Evolutionary conservation across 2,329 filamentous ascomycete genomes (phyloP).

Genomic region (Pseudogymnoascus sp.): DNA sequence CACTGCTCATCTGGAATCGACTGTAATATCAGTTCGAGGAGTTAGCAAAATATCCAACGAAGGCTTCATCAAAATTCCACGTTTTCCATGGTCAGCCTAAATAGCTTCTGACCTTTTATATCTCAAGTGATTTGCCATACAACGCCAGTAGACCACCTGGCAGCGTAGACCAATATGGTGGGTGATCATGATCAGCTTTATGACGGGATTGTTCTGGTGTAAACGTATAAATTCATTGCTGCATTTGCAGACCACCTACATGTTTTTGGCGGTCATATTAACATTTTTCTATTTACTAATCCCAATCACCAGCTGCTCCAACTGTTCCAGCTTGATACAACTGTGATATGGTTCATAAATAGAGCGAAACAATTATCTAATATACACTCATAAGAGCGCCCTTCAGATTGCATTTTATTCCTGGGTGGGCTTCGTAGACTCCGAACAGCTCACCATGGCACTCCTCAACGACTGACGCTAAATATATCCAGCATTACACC

Average conservation of each 20-base stretch:
- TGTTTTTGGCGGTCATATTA: neutral
- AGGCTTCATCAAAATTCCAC: conserved; percentile 24
- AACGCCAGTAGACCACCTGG: neutral
- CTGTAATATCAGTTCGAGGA: conserved; percentile 44
- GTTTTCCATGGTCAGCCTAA: neutral
- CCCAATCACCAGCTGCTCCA: neutral
- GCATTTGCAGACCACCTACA: neutral
- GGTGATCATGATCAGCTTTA: neutral
- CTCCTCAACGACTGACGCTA: neutral
- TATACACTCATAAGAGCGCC: neutral
- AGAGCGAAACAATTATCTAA: neutral
- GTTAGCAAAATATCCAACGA: conserved; percentile 42
- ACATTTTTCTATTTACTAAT: neutral
- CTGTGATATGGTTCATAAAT: neutral
- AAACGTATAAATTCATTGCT: neutral
- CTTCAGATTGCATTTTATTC: neutral
- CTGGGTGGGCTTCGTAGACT: neutral
- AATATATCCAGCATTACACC: conserved; percentile 5
- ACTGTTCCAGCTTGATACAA: neutral
- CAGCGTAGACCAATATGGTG: neutral
- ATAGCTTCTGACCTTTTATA: neutral
- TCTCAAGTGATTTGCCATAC: neutral
- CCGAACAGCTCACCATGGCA: neutral
- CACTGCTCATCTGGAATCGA: conserved; percentile 32
- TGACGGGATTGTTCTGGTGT: neutral